Evolutionary conservation across 2,329 filamentous ascomycete species (phyloP), one percentile per base, ranked within the genome.

Genomic region (Colletotrichum sp.): DNA sequence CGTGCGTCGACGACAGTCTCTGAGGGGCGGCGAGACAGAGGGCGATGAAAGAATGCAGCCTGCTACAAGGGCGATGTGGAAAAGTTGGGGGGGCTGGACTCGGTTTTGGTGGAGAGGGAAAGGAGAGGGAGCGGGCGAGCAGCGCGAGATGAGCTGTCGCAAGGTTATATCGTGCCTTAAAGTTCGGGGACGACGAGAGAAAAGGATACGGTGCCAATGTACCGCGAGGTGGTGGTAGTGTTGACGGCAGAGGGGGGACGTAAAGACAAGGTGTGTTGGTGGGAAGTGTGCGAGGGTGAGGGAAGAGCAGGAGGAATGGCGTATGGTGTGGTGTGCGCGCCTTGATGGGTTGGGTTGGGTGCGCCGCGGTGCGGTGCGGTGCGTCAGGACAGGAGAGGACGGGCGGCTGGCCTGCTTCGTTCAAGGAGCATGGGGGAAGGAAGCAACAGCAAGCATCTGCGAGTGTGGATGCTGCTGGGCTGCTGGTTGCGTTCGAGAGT

Each of bases 161-260:
- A 77, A 77, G 75, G 60, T 77, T 77, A 77, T 77, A 77, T 77
- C 68, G 75, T 66, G 65, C 69, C 74, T 73, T 70, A 73, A 48
- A 66, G 74, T 73, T 72, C 64, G 73, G 60, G n/a, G 55, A 67
- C 34, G 66, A 70, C 34, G 74, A 69, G 74, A 43, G 58, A 48
- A 61, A 56, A 62, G 48, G 67, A 16, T 36, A 69, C 55, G 48
- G 62, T 69, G 25, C 28, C 56, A 66, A 75, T 66, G 66, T 76
- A 74, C 65, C 22, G 70, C 66, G 43, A 76, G 66, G 61, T 34
- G 39, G 65, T 72, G 60, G 73, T 64, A 32, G 75, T 70, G 65
- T 61, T 62, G 32, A 60, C 25, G 43, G 67, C 22, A 64, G 56
- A 48, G 18, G n/a, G n/a, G 75, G 70, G 71, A 66, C 70, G 62